Conservation (phyloP, 2,329 filamentous ascomycete species). For the Pseudogymnoascus verrucosus region DNA sequence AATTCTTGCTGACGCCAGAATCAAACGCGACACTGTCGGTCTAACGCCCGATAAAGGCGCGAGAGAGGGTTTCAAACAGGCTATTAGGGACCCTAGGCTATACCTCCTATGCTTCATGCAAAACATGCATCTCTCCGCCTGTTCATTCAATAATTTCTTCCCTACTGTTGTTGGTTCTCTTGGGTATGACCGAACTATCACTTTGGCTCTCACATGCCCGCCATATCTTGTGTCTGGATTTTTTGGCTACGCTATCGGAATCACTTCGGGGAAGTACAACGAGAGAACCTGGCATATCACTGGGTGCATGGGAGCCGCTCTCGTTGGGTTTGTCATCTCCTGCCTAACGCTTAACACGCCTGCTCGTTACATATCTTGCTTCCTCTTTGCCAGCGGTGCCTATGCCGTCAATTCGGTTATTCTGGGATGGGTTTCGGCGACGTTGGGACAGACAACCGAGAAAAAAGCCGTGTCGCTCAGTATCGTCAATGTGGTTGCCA, state of each 20-base stretch:
- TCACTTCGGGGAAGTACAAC: constrained; percentile 22
- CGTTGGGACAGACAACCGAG: constrained; percentile 17
- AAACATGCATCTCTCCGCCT: constrained; percentile 37
- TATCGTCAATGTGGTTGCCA: constrained; percentile 16
- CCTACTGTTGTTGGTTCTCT: constrained; percentile 38
- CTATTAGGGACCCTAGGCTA: constrained; percentile 26
- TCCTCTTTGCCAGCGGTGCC: constrained; percentile 26
- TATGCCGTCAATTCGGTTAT: constrained; percentile 28
- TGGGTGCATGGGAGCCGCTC: constrained; percentile 23
- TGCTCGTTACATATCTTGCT: constrained; percentile 27
- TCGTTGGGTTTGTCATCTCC: constrained; percentile 26
- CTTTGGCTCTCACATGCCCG: constrained; percentile 35
- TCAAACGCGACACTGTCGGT: constrained; percentile 37
- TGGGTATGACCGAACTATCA: constrained; percentile 36
- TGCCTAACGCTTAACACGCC: constrained; percentile 23
- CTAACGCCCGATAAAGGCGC: constrained; percentile 34
- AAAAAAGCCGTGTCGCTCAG: constrained; percentile 18
- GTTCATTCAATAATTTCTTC: constrained; percentile 37
- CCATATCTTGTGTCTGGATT: constrained; percentile 21
- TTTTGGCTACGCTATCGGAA: constrained; percentile 17
- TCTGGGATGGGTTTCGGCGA: constrained; percentile 20
- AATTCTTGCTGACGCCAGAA: constrained; percentile 35
- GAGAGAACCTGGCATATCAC: constrained; percentile 29
- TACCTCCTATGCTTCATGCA: constrained; percentile 38
- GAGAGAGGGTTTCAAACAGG: constrained; percentile 33